Percentiles rank a stretch among this genome's conserved stretches.
Conservation (phyloP, 192 early-diverging fungal species). For the Linnemannia elongata region DNA sequence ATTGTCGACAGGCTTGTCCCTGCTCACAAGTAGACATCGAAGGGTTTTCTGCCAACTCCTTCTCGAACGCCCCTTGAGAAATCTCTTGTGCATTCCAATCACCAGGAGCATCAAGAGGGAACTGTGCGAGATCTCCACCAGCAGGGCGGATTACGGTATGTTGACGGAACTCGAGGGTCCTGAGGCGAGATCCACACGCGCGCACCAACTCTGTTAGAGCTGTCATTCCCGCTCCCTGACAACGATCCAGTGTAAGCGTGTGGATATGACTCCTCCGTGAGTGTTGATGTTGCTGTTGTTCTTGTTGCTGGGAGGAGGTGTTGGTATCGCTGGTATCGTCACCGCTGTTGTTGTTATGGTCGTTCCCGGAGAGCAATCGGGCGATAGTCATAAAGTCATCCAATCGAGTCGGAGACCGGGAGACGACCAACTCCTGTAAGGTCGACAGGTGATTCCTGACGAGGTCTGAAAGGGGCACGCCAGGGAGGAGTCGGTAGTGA, state of each 20-base stretch:
- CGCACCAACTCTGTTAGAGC: conserved; percentile 21
- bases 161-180: conserved; percentile 30
- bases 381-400: conserved; percentile 26
- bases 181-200: conserved; percentile 19
- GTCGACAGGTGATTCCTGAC: conserved; percentile 7
- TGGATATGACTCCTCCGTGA: neutral
- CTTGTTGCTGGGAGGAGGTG: neutral
- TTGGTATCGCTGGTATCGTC: neutral
- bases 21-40: neutral
- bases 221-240: conserved; percentile 17
- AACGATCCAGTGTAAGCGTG: conserved; percentile 19
- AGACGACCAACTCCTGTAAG: conserved; percentile 12
- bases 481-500: conserved; percentile 23
- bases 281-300: neutral
- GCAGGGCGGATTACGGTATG: neutral
- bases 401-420: conserved; percentile 19
- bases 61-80: neutral
- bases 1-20: conserved; percentile 6
- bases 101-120: conserved; percentile 33
- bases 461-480: conserved; percentile 1
- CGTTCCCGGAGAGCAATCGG: neutral
- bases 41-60: neutral
- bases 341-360: neutral
- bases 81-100: conserved; percentile 16
- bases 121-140: conserved; percentile 16